Conservation (phyloP, 768 basidiomycete genomes). For the Neoboletus subvelutipes region DNA sequence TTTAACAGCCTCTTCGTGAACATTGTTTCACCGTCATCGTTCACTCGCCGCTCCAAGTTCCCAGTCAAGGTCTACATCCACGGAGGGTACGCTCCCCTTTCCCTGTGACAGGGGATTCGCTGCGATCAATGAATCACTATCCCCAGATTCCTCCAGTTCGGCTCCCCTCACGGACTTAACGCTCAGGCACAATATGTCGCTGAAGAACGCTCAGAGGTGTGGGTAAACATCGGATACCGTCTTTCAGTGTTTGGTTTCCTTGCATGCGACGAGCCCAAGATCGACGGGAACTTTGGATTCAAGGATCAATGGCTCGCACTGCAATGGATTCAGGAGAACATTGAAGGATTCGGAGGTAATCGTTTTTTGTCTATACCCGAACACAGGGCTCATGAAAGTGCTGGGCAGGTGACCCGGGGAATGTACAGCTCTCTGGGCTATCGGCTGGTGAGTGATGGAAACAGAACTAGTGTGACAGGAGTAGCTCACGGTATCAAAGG, state of each 20-base stretch:
- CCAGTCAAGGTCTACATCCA: conserved; percentile 78
- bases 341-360: conserved; percentile 66
- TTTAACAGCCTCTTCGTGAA: conserved; percentile 60
- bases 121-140: background rate
- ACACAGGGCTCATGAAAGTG: background rate
- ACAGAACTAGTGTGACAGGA: background rate
- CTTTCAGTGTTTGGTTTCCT: too few species aligned
- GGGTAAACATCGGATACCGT: too few species aligned
- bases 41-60: conserved; percentile 46
- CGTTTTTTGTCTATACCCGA: background rate
- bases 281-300: conserved; percentile 87
- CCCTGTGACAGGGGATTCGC: too few species aligned
- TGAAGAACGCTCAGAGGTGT: too few species aligned
- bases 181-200: conserved; percentile 69
- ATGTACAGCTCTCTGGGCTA: conserved; percentile 65
- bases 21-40: conserved; percentile 53
- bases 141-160: too few species aligned
- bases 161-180: conserved; percentile 63
- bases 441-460: conserved; percentile 55
- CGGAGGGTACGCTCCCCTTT: too few species aligned
- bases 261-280: too few species aligned
- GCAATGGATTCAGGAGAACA: conserved; percentile 70
- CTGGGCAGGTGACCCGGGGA: conserved; percentile 52
- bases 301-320: conserved; percentile 81
- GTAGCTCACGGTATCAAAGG: conserved; percentile 38